Base-by-base conservation (phyloP, 768 basidiomycete species). In the Pulveroboletus ravenelii region DNA sequence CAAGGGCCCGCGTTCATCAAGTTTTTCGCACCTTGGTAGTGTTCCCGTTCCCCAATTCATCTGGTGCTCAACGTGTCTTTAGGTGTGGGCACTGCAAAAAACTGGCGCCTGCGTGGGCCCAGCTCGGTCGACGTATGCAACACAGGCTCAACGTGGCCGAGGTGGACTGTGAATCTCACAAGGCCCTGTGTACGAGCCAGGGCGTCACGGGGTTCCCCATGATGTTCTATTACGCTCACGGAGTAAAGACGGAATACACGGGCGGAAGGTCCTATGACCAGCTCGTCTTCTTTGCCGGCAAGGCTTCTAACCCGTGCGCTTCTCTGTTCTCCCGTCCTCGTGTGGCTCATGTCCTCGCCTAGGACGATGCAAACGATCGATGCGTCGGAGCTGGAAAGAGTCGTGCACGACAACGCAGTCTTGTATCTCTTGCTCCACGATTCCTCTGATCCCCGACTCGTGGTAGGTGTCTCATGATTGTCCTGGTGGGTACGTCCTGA, bases 11-110 rank as follows among this genome's bases (percentile, higher is more conserved):
- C 77, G 2, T 82, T 87, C 58, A 72, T 87, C 65, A 86, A 87
- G 63, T 98, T 89, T 74, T 98, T 79, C 65, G 95, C 93, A 0
- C 94, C 94, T 0, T 98, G 94, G 87, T 82, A 61, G 30, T 66
- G 62, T 20, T 13, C 8, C 23, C 23, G 10, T 10, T 1, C 6
- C 17, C 9, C 23, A 0, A 27, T 10, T 34, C 25, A 9, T 18
- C 5, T 10, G 14, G 10, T 25, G 39, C 45, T 58, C 6, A 56
- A 55, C 15, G 1, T 4, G 6, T 13, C 12, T 2, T 25, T 35
- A 80, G 80, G 90, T 97, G 94, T 65, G 89, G 89, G 5, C 94
- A 98, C 70, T 99, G 95, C 78, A 94, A 96, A 72, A 90, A 90
- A 63, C 77, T 98, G 2, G 89, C 90, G 1, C 93, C 85, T 45